Evolutionary conservation across 163 green algal genomes (phyloP).

Genomic region (Scenedesmus sp.): DNA sequence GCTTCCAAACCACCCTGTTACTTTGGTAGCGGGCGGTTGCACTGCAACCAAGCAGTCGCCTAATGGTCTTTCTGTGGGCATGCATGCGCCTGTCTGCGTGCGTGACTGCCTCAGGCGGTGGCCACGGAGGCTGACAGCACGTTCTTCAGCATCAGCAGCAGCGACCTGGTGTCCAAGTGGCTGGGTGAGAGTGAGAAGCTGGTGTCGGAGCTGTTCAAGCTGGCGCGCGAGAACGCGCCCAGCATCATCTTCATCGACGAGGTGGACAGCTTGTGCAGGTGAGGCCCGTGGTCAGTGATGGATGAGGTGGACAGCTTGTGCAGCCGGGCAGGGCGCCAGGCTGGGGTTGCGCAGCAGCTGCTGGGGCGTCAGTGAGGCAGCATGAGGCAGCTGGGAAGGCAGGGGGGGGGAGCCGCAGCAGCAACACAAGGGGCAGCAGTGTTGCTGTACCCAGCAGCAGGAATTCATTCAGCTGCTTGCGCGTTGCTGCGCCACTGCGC

Average conservation of each 20-base stretch:
- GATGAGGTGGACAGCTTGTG: background rate
- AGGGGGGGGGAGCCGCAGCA: background rate
- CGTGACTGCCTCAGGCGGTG: slow-evolving; percentile 80
- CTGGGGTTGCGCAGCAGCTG: background rate
- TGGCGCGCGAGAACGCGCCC: slow-evolving; percentile 93
- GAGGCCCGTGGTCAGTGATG: background rate
- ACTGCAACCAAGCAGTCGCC: background rate
- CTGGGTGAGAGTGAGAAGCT: slow-evolving; percentile 99
- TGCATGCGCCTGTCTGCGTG: background rate
- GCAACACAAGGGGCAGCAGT: background rate
- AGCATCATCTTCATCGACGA: slow-evolving; percentile 99
- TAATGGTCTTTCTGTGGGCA: background rate
- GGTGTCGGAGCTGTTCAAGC: slow-evolving; percentile 91
- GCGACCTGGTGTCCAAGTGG: slow-evolving; percentile 96
- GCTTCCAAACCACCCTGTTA: background rate
- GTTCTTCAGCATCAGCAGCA: slow-evolving; percentile 89
- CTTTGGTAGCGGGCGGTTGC: background rate
- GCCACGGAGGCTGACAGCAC: slow-evolving; percentile 98
- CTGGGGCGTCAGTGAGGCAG: background rate
- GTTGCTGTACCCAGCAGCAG: background rate
- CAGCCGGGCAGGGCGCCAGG: background rate
- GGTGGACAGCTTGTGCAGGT: slow-evolving; percentile 68
- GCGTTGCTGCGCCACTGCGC: background rate
- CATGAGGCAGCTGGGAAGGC: background rate
- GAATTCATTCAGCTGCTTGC: too few species aligned